These are phyloP conservation scores for Reticulascus tulasneorum DNA, from an alignment of 2,329 filamentous ascomycete species.

Conservation along the genomic window DNA sequence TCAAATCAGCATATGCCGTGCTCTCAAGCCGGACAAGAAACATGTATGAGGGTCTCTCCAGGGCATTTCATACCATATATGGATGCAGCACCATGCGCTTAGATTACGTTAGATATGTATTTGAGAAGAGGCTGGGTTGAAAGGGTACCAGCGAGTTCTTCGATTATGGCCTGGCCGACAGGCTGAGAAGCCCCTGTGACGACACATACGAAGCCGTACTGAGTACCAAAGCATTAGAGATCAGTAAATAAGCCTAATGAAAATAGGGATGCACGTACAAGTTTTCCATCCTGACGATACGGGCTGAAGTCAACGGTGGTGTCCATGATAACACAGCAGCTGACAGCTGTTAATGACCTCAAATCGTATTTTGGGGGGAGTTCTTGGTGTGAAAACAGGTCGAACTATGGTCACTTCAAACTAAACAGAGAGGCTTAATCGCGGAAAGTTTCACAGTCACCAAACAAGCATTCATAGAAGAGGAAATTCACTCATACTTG, in stretches of 20 bases:
- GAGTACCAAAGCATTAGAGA: conserved; percentile 3
- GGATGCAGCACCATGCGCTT: conserved; percentile 60
- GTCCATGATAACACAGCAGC: too few species aligned
- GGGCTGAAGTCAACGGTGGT: conserved; percentile 49
- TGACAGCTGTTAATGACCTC: background rate
- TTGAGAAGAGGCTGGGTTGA: background rate
- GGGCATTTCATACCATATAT: conserved; percentile 54
- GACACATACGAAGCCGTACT: conserved; percentile 63
- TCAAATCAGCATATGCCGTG: background rate
- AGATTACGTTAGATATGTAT: conserved; percentile 12
- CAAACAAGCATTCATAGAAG: too few species aligned
- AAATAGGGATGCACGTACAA: conserved; percentile 31
- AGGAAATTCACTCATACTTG: too few species aligned
- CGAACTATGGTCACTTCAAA: too few species aligned
- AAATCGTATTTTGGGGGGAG: background rate
- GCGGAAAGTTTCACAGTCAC: too few species aligned
- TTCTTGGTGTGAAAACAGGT: too few species aligned
- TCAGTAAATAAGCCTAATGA: background rate
- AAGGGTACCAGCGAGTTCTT: conserved; percentile 50
- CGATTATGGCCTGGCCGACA: conserved; percentile 55
- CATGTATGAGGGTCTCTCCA: too few species aligned
- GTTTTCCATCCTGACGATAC: conserved; percentile 54
- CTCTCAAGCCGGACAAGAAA: too few species aligned
- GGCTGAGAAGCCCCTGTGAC: conserved; percentile 60
- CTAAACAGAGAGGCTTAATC: too few species aligned